Conservation (phyloP, 495 filamentous ascomycete species). For the Aspergillus biplanus region DNA sequence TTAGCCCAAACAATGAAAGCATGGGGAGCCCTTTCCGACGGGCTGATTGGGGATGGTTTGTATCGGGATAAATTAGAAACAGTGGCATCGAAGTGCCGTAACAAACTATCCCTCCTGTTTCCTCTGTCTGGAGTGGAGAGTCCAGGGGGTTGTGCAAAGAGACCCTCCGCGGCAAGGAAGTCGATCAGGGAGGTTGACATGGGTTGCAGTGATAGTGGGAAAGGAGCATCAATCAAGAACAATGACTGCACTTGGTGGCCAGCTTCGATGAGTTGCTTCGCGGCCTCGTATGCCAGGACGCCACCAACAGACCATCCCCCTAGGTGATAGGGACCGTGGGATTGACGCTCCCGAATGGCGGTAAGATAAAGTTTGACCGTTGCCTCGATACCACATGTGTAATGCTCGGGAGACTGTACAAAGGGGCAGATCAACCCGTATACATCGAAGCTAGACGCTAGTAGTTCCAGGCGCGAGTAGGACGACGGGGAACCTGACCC, state of each 20-base stretch:
- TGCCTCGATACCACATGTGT: background rate
- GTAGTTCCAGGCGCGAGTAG: conserved; percentile 57
- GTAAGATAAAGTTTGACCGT: conserved; percentile 58
- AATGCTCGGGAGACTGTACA: conserved; percentile 60
- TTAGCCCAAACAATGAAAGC: conserved; percentile 35
- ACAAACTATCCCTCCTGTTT: no score
- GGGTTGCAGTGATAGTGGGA: background rate
- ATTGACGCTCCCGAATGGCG: conserved; percentile 67
- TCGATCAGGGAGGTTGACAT: conserved; percentile 31
- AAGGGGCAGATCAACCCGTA: conserved; percentile 70
- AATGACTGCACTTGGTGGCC: conserved; percentile 38
- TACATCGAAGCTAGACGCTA: conserved; percentile 48
- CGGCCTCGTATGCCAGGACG: conserved; percentile 43
- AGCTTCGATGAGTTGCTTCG: conserved; percentile 31
- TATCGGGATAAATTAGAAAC: conserved; percentile 38
- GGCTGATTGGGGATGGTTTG: conserved; percentile 25
- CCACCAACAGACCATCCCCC: conserved; percentile 60
- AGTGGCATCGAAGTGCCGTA: conserved; percentile 35
- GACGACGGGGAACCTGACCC: conserved; percentile 73
- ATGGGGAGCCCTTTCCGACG: conserved; percentile 9
- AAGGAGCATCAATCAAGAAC: conserved; percentile 20
- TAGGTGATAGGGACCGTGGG: conserved; percentile 67
- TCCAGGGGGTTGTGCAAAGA: no score
- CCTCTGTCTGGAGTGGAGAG: no score
- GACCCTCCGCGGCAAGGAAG: conserved; percentile 29